Conservation (phyloP, 2,329 filamentous ascomycete species). For the Purpureocillium lavendulum region DNA sequence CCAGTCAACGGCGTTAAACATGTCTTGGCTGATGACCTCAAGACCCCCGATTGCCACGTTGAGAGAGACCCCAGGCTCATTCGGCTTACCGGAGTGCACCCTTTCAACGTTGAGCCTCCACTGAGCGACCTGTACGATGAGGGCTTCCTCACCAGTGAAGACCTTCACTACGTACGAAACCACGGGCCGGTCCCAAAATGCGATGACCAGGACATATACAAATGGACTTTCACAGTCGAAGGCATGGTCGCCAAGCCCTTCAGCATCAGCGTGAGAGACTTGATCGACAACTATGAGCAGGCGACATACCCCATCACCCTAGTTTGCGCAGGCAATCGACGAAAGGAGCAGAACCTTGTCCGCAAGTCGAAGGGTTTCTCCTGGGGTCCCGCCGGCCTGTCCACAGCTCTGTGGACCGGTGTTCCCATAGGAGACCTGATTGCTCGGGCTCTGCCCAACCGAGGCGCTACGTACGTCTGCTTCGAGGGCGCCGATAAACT, state of each 20-base stretch:
- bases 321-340: slow-evolving; percentile 83
- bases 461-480: slow-evolving; percentile 72
- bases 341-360: slow-evolving; percentile 89
- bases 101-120: slow-evolving; percentile 85
- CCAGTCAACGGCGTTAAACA: slow-evolving; percentile 52
- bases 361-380: slow-evolving; percentile 91
- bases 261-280: slow-evolving; percentile 60
- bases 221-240: slow-evolving; percentile 79
- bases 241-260: slow-evolving; percentile 75
- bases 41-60: slow-evolving; percentile 78
- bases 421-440: slow-evolving; percentile 68
- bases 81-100: slow-evolving; percentile 78
- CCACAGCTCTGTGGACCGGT: slow-evolving; percentile 82
- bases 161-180: slow-evolving; percentile 87
- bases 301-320: slow-evolving; percentile 81
- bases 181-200: slow-evolving; percentile 78
- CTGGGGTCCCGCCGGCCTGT: slow-evolving; percentile 82
- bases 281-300: slow-evolving; percentile 69
- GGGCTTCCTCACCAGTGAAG: slow-evolving; percentile 79
- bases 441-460: slow-evolving; percentile 55
- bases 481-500: slow-evolving; percentile 87
- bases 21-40: slow-evolving; percentile 66
- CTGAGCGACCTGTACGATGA: slow-evolving; percentile 67
- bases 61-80: slow-evolving; percentile 74
- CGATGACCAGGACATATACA: slow-evolving; percentile 59